Percentiles rank a stretch among this genome's conserved stretches.
These are phyloP conservation scores for Liriodendron chinense DNA, from an alignment of 164 flowering plant genomes.

Conservation along the genomic window DNA sequence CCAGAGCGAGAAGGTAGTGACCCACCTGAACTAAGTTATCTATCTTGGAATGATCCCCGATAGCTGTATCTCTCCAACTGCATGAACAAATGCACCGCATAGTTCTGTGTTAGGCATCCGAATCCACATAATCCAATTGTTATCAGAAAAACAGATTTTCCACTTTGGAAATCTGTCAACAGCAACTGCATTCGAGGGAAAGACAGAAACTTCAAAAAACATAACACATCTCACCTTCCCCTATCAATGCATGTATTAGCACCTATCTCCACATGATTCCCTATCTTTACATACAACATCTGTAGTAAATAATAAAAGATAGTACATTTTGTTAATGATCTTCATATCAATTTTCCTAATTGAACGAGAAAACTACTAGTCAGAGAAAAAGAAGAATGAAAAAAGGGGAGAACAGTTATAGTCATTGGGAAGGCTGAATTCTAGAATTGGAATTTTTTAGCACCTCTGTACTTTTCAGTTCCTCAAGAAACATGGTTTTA, in stretches of 20 bases:
- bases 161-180: background rate
- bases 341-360: background rate
- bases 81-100: constrained; percentile 19
- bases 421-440: no score
- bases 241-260: constrained; percentile 92
- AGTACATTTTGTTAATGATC: background rate
- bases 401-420: background rate
- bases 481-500: no score
- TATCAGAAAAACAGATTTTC: background rate
- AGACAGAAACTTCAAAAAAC: background rate
- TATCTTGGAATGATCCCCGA: constrained; percentile 81
- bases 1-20: background rate
- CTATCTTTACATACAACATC: constrained; percentile 57
- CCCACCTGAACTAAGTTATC: constrained; percentile 93
- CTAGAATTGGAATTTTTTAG: no score
- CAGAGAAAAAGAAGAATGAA: background rate
- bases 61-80: constrained; percentile 95
- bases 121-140: background rate
- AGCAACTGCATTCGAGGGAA: background rate
- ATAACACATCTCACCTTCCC: constrained; percentile 59
- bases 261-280: constrained; percentile 83
- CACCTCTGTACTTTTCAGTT: no score
- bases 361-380: background rate
- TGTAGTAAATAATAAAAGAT: constrained; percentile 13
- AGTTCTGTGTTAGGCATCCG: constrained; percentile 3